Base-by-base conservation (phyloP, 805 yeast genomes). In the Candida argentea region DNA sequence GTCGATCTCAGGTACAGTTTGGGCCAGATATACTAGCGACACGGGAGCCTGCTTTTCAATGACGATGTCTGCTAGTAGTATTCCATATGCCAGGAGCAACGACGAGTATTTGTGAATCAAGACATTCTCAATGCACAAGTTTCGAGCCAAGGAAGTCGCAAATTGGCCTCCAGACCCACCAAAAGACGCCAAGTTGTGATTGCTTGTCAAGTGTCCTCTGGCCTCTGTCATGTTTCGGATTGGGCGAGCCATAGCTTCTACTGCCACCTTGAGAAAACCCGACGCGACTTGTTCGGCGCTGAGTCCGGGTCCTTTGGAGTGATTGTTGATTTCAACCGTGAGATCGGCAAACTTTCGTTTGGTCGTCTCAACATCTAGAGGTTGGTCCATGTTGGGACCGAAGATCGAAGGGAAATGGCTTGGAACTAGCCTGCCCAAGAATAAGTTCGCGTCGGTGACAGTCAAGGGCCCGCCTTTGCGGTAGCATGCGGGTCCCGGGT, bases 141-240 rank as follows among this genome's bases (percentile, higher is more conserved):
- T 65, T 32, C 70, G 64, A 1, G 94, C 94, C 20, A 85, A 75
- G 6, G 81, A 75, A 27, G 71, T 75, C 2, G 91, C 87, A 51
- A 82, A 87, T 53, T 85, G 95, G 6, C 95, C 95, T 30, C 95
- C 95, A 15, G 94, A 94, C 27, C 95, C 95, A 26, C 95, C 95
- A 55, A 85, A 85, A 2, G 89, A 69, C 2, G 86, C 93, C 34
- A 85, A 55, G 33, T 78, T 57, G 48, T 85, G 94, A 7, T 67
- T 58, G 6, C 79, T 48, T 1, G 75, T 65, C 23, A 70, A 64
- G 44, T 75, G 73, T 4, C 95, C 95, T 44, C 76, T 82, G 2
- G 89, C 83, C 47, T 84, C 95, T 0, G 94, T 84, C 29, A 85
- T 56, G 23, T 80, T 76, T 33, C 95, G 65, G 30, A 85, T 81